phyloP scores from a whole-genome alignment of 1,284 basidiomycete species.

The Phellopilus nigrolimitatus region DNA sequence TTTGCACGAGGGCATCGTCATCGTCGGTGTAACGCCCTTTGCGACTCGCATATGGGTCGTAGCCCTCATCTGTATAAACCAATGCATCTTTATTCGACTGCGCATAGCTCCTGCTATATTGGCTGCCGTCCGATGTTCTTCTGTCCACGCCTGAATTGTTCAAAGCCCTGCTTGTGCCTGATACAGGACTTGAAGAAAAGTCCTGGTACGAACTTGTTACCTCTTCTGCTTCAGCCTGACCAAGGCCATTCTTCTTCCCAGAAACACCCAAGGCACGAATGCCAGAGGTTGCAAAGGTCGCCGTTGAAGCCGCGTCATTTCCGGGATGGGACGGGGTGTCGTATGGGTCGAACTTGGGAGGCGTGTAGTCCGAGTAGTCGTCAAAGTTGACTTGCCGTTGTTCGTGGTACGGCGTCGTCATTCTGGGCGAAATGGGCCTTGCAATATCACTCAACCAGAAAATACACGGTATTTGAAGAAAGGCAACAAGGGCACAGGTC shows the following conservation, averaged over 20 bases:
- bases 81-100: slow-evolving; percentile 15
- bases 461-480: no score
- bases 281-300: slow-evolving; percentile 18
- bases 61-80: slow-evolving; percentile 28
- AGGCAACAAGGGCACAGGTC: no score
- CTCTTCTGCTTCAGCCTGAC: slow-evolving; percentile 23
- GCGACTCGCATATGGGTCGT: slow-evolving; percentile 17
- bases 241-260: slow-evolving; percentile 16
- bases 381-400: slow-evolving; percentile 17
- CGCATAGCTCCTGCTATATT: slow-evolving; percentile 2
- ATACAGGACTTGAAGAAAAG: slow-evolving; percentile 7
- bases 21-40: slow-evolving; percentile 29
- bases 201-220: slow-evolving; percentile 19
- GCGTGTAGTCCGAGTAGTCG: slow-evolving; percentile 11
- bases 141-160: slow-evolving; percentile 10
- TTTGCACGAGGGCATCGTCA: slow-evolving; percentile 40
- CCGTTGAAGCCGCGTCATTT: slow-evolving; percentile 10
- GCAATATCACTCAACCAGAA: no score
- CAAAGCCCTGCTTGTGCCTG: slow-evolving; percentile 1
- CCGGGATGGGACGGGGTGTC: slow-evolving; percentile 3
- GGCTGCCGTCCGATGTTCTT: slow-evolving; percentile 18
- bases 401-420: not conserved
- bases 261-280: slow-evolving; percentile 14
- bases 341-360: slow-evolving; percentile 20
- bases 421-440: not conserved